phyloP scores from a whole-genome alignment of 345 rosid genomes.

The Moringa oleifera region DNA sequence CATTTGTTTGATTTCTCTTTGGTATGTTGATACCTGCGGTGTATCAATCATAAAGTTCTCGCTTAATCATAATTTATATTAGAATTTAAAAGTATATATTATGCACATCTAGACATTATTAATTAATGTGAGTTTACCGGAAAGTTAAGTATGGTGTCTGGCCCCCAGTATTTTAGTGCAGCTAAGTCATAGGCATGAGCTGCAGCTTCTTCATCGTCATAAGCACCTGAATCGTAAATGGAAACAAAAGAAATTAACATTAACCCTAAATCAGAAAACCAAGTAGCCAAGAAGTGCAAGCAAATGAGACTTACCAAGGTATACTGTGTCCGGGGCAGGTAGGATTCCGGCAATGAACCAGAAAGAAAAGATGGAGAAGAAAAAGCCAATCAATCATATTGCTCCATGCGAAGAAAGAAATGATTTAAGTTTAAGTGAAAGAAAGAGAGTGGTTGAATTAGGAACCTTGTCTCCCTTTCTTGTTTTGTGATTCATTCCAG shows the following conservation, averaged over 20 bases:
- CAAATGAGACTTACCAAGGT: conserved; percentile 16
- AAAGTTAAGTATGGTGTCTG: conserved; percentile 75
- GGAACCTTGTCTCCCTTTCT: conserved; percentile 82
- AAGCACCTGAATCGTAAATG: conserved; percentile 47
- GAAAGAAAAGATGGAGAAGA: neutral
- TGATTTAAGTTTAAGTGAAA: no score
- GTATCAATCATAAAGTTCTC: neutral
- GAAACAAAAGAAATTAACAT: neutral
- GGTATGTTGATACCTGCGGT: conserved; percentile 46
- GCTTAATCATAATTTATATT: neutral
- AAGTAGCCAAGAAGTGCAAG: no score
- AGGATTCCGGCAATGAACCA: neutral
- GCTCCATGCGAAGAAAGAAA: no score
- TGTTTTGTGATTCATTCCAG: conserved; percentile 80
- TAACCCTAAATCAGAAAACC: no score
- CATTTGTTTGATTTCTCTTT: conserved; percentile 71
- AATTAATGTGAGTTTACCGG: no score
- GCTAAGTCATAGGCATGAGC: conserved; percentile 98
- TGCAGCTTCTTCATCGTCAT: conserved; percentile 85
- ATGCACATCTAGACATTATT: neutral
- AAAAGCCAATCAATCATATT: no score
- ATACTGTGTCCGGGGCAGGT: conserved; percentile 5
- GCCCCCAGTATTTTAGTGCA: conserved; percentile 95
- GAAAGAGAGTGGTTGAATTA: neutral
- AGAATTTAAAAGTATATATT: neutral